Evolutionary conservation across 148 eudicot species (phyloP).

Genomic region (Cornus kousa): DNA sequence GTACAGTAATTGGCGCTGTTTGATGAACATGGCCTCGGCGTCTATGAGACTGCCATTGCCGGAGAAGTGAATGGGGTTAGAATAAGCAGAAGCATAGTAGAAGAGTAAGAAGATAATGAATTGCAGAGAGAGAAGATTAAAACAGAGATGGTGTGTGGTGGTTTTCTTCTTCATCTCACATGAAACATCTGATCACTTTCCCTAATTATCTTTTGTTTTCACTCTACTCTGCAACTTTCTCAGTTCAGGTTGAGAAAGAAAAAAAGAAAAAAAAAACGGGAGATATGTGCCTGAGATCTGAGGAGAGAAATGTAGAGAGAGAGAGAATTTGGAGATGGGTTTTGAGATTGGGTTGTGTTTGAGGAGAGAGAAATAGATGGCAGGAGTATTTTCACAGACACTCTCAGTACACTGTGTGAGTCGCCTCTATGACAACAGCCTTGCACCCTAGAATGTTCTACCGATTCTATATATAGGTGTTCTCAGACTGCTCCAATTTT

Average conservation of each 20-base stretch:
- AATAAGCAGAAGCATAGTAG: constrained; percentile 5
- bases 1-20: no score
- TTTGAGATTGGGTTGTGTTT: constrained; percentile 16
- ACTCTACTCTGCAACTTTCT: background rate
- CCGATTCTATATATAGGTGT: no score
- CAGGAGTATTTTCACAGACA: no score
- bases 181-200: constrained; percentile 26
- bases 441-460: no score
- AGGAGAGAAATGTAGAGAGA: background rate
- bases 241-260: background rate
- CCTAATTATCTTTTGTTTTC: background rate
- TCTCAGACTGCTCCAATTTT: no score
- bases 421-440: no score
- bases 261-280: no score
- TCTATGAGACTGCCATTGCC: constrained; percentile 37
- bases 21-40: no score
- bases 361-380: no score
- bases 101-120: background rate
- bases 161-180: constrained; percentile 45
- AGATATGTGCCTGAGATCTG: constrained; percentile 20
- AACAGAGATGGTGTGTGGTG: background rate
- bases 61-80: background rate
- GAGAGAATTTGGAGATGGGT: background rate
- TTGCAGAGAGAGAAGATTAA: background rate
- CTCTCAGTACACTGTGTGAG: no score